Evolutionary conservation across 345 rosid species (phyloP).

Genomic region (Turritis glabra): DNA sequence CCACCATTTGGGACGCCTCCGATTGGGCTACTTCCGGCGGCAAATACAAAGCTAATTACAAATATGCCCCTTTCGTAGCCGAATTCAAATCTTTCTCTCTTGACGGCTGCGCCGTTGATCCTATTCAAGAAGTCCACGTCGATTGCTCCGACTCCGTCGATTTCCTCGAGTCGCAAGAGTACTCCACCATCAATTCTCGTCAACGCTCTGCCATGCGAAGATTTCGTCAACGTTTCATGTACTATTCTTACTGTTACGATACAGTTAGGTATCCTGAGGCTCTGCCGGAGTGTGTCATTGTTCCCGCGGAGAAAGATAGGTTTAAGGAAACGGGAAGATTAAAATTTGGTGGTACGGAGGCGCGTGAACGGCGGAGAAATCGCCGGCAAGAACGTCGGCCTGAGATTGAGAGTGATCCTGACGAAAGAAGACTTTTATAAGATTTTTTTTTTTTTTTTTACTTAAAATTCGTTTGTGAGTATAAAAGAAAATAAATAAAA

Average conservation of each 20-base stretch:
- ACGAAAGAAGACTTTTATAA: slow-evolving; percentile 33
- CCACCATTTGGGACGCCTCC: slow-evolving; percentile 98
- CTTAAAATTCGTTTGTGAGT: slow-evolving; percentile 27
- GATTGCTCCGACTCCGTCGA: slow-evolving; percentile 41
- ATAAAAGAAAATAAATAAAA: neutral
- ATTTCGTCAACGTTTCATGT: slow-evolving; percentile 75
- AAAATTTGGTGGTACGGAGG: slow-evolving; percentile 66
- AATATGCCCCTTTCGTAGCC: slow-evolving; percentile 70
- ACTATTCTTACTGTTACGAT: slow-evolving; percentile 91
- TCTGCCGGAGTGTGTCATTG: slow-evolving; percentile 65
- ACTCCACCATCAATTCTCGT: slow-evolving; percentile 40
- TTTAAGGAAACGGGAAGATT: slow-evolving; percentile 70
- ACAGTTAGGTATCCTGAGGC: slow-evolving; percentile 53
- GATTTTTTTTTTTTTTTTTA: neutral
- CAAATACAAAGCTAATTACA: slow-evolving; percentile 65
- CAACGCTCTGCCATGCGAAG: slow-evolving; percentile 60
- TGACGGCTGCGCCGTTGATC: slow-evolving; percentile 71
- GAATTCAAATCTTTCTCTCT: slow-evolving; percentile 67
- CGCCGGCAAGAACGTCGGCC: slow-evolving; percentile 39
- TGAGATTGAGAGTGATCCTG: slow-evolving; percentile 41
- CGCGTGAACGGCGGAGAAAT: slow-evolving; percentile 30
- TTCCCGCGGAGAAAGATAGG: slow-evolving; percentile 50
- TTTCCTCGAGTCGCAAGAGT: slow-evolving; percentile 47
- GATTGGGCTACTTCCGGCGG: slow-evolving; percentile 95
- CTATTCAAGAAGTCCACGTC: slow-evolving; percentile 51